Conservation (phyloP, 2,329 filamentous ascomycete species). For the Hypoxylon sp. region DNA sequence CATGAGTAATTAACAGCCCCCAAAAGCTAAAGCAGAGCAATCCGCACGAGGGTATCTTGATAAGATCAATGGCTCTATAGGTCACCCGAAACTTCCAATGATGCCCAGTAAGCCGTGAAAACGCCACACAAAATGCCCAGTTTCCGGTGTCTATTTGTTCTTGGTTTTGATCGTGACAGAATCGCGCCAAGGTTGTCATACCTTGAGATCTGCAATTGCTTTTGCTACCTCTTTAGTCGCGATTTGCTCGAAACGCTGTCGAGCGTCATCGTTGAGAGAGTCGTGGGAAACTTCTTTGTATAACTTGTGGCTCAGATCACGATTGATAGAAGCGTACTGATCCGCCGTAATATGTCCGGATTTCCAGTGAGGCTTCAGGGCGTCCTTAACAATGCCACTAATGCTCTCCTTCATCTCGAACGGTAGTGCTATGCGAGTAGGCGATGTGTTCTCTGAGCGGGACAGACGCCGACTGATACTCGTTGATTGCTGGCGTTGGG, state of each 20-base stretch:
- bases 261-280: conserved; percentile 75
- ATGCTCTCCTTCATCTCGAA: conserved; percentile 90
- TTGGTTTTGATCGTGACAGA: conserved; percentile 22
- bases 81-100: conserved; percentile 40
- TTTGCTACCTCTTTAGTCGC: conserved; percentile 84
- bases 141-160: conserved; percentile 34
- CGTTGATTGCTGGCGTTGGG: conserved; percentile 62
- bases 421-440: conserved; percentile 75
- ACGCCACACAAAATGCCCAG: conserved; percentile 44
- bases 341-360: conserved; percentile 86
- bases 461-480: conserved; percentile 57
- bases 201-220: conserved; percentile 73
- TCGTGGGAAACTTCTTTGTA: conserved; percentile 78
- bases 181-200: conserved; percentile 44
- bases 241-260: conserved; percentile 80
- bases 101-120: conserved; percentile 44
- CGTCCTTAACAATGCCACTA: conserved; percentile 87
- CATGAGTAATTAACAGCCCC: conserved; percentile 20
- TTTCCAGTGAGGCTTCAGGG: conserved; percentile 86
- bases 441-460: conserved; percentile 76
- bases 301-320: conserved; percentile 87
- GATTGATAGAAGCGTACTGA: conserved; percentile 93
- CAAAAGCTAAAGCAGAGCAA: conserved; percentile 38
- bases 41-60: conserved; percentile 48
- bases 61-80: conserved; percentile 44